These are phyloP conservation scores for Auriscalpium orientale DNA, from an alignment of 768 basidiomycete species.

Conservation along the genomic window DNA sequence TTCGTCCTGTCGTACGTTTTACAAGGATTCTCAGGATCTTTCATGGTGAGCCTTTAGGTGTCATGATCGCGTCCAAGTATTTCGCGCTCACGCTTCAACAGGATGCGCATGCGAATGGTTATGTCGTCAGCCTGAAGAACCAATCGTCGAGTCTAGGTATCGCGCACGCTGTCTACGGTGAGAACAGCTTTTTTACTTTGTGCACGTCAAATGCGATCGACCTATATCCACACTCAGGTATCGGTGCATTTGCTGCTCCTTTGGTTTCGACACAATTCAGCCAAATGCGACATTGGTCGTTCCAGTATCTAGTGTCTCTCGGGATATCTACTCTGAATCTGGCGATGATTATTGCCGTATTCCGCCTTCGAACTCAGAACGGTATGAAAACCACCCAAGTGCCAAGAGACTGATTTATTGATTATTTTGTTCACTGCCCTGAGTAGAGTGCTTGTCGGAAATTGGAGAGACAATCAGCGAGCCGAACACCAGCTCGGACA, in stretches of 20 bases:
- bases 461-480: slow-evolving; percentile 43
- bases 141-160: too few relatives aligned
- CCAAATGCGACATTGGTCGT: slow-evolving; percentile 58
- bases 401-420: not conserved
- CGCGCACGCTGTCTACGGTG: too few relatives aligned
- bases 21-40: too few relatives aligned
- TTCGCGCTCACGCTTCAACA: too few relatives aligned
- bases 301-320: slow-evolving; percentile 68
- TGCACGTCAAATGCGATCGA: too few relatives aligned
- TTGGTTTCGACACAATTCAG: slow-evolving; percentile 79
- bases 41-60: too few relatives aligned
- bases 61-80: too few relatives aligned
- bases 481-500: slow-evolving; percentile 29
- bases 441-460: slow-evolving; percentile 43
- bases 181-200: too few relatives aligned
- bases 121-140: too few relatives aligned
- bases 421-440: not conserved
- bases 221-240: too few relatives aligned
- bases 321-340: slow-evolving; percentile 57
- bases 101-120: too few relatives aligned
- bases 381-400: slow-evolving; percentile 32
- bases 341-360: slow-evolving; percentile 44
- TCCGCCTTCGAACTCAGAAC: slow-evolving; percentile 65
- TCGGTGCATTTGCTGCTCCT: slow-evolving; percentile 60
- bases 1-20: too few relatives aligned